phyloP scores from a whole-genome alignment of 805 yeast species.

The Pichia thaimueangensis region DNA sequence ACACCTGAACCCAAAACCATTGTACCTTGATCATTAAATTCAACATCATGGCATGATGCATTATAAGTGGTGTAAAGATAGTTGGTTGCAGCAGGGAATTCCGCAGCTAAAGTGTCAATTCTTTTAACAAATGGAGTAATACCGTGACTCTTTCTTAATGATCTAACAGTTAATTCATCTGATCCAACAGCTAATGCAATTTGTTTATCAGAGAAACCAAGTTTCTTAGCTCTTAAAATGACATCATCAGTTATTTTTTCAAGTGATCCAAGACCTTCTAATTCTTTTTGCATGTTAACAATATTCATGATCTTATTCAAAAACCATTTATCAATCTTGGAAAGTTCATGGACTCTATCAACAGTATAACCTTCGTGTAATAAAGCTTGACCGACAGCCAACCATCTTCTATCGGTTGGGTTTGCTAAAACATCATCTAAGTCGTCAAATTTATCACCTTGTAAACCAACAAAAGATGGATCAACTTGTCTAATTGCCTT shows the following conservation, averaged over 20 bases:
- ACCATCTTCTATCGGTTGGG: slow-evolving; percentile 95
- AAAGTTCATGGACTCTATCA: slow-evolving; percentile 83
- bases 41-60: slow-evolving; percentile 79
- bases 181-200: slow-evolving; percentile 71
- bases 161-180: slow-evolving; percentile 75
- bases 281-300: slow-evolving; percentile 78
- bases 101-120: slow-evolving; percentile 97
- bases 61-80: slow-evolving; percentile 94
- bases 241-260: slow-evolving; percentile 59
- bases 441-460: slow-evolving; percentile 73
- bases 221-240: slow-evolving; percentile 75
- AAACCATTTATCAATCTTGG: slow-evolving; percentile 96
- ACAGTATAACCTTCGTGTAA: slow-evolving; percentile 87
- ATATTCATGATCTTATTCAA: slow-evolving; percentile 87
- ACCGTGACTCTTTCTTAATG: slow-evolving; percentile 70
- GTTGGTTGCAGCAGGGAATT: slow-evolving; percentile 96
- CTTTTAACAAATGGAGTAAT: slow-evolving; percentile 92
- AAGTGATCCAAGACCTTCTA: slow-evolving; percentile 59
- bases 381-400: slow-evolving; percentile 97
- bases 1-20: slow-evolving; percentile 98
- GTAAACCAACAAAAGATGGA: slow-evolving; percentile 86
- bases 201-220: slow-evolving; percentile 94
- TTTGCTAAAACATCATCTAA: slow-evolving; percentile 70
- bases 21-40: slow-evolving; percentile 83
- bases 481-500: slow-evolving; percentile 96